These are phyloP conservation scores for Dichomitus squalens DNA, from an alignment of 1,284 basidiomycete genomes.

Conservation along the genomic window DNA sequence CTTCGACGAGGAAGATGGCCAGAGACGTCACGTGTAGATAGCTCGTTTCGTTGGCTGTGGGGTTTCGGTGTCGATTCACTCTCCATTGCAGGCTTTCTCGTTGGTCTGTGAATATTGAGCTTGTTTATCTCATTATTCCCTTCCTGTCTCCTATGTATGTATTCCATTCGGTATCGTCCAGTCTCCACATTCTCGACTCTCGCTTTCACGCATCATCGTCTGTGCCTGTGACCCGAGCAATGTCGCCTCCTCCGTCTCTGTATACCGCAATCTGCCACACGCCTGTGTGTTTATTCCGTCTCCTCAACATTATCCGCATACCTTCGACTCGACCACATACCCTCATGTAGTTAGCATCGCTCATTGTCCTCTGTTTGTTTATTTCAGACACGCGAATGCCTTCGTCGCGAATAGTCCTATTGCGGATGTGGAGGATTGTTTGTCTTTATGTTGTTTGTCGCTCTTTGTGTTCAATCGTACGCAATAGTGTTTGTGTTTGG, in stretches of 20 bases:
- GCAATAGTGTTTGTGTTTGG: neutral
- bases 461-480: neutral
- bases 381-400: no score
- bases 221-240: neutral
- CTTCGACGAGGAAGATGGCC: constrained; percentile 56
- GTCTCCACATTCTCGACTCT: neutral
- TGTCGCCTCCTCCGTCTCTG: neutral
- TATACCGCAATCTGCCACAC: neutral
- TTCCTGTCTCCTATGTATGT: neutral
- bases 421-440: neutral
- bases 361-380: no score
- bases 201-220: neutral
- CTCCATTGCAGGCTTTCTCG: neutral
- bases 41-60: neutral
- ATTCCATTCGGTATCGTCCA: neutral
- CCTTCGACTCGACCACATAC: constrained; percentile 17
- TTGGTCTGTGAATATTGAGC: constrained; percentile 13
- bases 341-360: neutral
- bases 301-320: constrained; percentile 8
- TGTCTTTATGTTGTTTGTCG: neutral
- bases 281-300: neutral
- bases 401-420: neutral
- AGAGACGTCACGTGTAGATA: constrained; percentile 19
- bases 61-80: no score
- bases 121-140: constrained; percentile 24